Base-by-base conservation (phyloP, 768 basidiomycete genomes). In the Mycena indigotica region DNA sequence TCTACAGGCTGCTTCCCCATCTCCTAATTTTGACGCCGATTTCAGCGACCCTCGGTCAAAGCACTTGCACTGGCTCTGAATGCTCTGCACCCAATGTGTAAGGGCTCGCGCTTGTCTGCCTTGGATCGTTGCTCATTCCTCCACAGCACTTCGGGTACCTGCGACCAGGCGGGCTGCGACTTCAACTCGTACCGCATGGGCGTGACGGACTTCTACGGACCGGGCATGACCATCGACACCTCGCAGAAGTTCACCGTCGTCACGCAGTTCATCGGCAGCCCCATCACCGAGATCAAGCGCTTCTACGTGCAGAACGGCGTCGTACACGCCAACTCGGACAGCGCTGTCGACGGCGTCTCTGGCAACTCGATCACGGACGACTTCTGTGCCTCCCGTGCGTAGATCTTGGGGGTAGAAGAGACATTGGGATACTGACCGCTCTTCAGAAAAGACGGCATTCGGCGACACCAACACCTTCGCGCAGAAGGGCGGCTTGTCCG, bases 161-260 rank as follows among this genome's bases (percentile, higher is more conserved):
- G 76, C 67, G 75, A 77, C 64, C 63, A 62, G 48, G 69, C 70
- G 60, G 75, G 76, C 53, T 77, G 76, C 67, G 76, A 76, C 60
- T 77, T 74, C 73, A 77, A 76, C 70, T 70, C 76, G 10, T 77
- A 64, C 69, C 74, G 76, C 64, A 68, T 74, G 71, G 74, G 75
- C 52, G 61, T 72, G 67, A 21, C 54, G 21, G n/a, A 40, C 39
- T 76, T 75, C 71, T 70, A 68, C 65, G 76, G 75, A 26, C 62
- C 65, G n/a, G 70, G 70, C 56, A 39, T 35, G 15, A 28, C 12
- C 53, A 68, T 76, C 65, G 71, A 76, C 69, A 77, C 74, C 59
- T 65, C 46, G 63, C 53, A 65, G 50, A 64, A 63, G 57, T 67
- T 77, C 67, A 77, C 75, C 56, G 73, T 75, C 58, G 75, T 77